phyloP scores from a whole-genome alignment of 2,329 filamentous ascomycete genomes.

The Periconia macrospinosa region DNA sequence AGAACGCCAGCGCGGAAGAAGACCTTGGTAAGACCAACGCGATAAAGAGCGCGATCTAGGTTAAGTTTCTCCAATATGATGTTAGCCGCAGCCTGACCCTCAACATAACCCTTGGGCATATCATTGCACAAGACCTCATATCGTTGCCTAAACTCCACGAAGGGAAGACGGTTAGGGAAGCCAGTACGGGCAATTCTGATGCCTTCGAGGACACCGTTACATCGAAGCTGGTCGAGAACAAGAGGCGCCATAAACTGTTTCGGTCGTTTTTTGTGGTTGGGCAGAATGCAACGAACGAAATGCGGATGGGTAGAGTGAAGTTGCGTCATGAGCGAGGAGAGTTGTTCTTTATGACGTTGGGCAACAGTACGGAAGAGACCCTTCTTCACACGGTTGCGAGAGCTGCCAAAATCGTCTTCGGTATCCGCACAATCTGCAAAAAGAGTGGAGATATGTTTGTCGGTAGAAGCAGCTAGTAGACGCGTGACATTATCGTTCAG shows the following conservation, averaged over 20 bases:
- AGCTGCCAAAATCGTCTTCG: conserved; percentile 71
- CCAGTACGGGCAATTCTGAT: conserved; percentile 96
- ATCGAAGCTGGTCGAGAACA: conserved; percentile 96
- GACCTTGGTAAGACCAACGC: conserved; percentile 93
- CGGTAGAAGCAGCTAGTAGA: conserved; percentile 77
- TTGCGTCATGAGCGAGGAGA: conserved; percentile 94
- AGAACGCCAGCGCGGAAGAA: conserved; percentile 97
- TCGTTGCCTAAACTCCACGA: conserved; percentile 90
- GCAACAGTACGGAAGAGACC: conserved; percentile 96
- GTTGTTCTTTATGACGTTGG: conserved; percentile 94
- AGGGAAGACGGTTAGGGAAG: conserved; percentile 90
- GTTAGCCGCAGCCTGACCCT: conserved; percentile 81
- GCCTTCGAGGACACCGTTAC: conserved; percentile 98
- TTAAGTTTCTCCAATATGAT: conserved; percentile 89
- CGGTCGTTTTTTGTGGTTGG: conserved; percentile 95
- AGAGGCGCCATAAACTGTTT: conserved; percentile 90
- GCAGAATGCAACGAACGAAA: conserved; percentile 96
- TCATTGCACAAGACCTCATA: conserved; percentile 90
- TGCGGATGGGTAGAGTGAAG: conserved; percentile 96
- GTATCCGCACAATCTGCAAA: conserved; percentile 86
- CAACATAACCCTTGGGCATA: conserved; percentile 87
- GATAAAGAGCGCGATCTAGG: conserved; percentile 82
- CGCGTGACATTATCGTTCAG: conserved; percentile 96
- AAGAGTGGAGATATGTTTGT: conserved; percentile 79
- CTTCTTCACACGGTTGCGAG: conserved; percentile 86